Evolutionary conservation across 208 protist species (phyloP).

Genomic region (Trypanosoma melophagium): DNA sequence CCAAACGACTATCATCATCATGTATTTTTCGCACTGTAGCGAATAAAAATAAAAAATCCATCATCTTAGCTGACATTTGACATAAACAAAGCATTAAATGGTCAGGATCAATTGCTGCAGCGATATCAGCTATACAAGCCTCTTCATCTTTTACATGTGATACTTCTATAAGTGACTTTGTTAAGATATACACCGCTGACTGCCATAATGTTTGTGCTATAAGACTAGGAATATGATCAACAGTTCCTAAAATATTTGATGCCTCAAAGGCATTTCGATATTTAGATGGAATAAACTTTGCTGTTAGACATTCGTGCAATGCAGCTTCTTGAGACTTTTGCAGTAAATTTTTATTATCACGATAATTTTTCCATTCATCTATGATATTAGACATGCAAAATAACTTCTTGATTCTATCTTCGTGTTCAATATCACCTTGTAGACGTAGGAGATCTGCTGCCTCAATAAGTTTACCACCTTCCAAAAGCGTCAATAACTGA

Average conservation of each 20-base stretch:
- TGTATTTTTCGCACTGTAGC: slow-evolving; percentile 57
- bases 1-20: slow-evolving; percentile 37
- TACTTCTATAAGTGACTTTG: slow-evolving; percentile 68
- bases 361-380: slow-evolving; percentile 70
- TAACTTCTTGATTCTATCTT: slow-evolving; percentile 43
- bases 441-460: slow-evolving; percentile 53
- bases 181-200: slow-evolving; percentile 65
- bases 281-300: slow-evolving; percentile 67
- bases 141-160: slow-evolving; percentile 70
- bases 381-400: slow-evolving; percentile 66
- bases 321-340: slow-evolving; percentile 43
- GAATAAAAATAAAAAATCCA: slow-evolving; percentile 82
- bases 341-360: slow-evolving; percentile 47
- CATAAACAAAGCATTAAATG: slow-evolving; percentile 68
- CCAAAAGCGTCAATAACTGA: slow-evolving; percentile 62
- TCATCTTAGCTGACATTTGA: slow-evolving; percentile 69
- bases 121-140: slow-evolving; percentile 62
- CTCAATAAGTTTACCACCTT: slow-evolving; percentile 65
- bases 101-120: slow-evolving; percentile 71
- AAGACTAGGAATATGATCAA: slow-evolving; percentile 34
- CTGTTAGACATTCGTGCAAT: slow-evolving; percentile 63
- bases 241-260: slow-evolving; percentile 34
- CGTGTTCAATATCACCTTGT: slow-evolving; percentile 50
- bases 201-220: slow-evolving; percentile 68
- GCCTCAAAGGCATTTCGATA: slow-evolving; percentile 75